Evolutionary conservation across 495 filamentous ascomycete species (phyloP).

Genomic region (Neurospora cerealis): DNA sequence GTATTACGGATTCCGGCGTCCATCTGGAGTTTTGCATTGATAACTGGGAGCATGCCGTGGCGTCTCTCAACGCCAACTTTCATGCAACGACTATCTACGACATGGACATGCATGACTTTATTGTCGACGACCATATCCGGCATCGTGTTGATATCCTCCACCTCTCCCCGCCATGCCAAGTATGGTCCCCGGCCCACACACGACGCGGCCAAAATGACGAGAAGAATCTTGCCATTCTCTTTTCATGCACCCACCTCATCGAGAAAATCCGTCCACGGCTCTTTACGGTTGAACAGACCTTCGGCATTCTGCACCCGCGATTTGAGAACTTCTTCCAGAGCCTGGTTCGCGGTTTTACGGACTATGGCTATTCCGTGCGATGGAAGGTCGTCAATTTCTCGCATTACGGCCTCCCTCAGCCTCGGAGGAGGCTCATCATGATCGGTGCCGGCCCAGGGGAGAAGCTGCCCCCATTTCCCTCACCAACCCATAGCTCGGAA

Average conservation of each 20-base stretch:
- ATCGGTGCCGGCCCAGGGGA: conserved; percentile 76
- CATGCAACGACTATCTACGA: conserved; percentile 29
- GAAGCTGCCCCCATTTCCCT: conserved; percentile 57
- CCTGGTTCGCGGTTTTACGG: conserved; percentile 55
- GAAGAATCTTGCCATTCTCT: conserved; percentile 60
- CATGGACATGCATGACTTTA: conserved; percentile 40
- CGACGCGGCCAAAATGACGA: conserved; percentile 56
- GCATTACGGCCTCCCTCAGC: conserved; percentile 35
- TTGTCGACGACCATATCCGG: conserved; percentile 7
- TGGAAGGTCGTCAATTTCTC: conserved; percentile 40
- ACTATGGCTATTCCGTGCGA: conserved; percentile 56
- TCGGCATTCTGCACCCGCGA: conserved; percentile 45
- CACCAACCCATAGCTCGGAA: conserved; percentile 48
- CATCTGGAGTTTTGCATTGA: conserved; percentile 55
- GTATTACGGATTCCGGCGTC: conserved; percentile 54
- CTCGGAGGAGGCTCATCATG: conserved; percentile 53
- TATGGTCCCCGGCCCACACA: conserved; percentile 72
- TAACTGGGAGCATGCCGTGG: conserved; percentile 39
- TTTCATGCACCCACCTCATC: conserved; percentile 51
- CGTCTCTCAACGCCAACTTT: conserved; percentile 55
- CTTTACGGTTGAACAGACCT: conserved; percentile 79
- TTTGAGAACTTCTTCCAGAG: conserved; percentile 45
- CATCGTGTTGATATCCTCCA: conserved; percentile 62
- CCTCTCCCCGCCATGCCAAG: conserved; percentile 76
- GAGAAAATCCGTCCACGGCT: conserved; percentile 53